A percentile compares a stretch with the other conserved stretches of the same genome.
phyloP scores from a whole-genome alignment of 1,284 basidiomycete species.

The Sanghuangporus sanghuang region DNA sequence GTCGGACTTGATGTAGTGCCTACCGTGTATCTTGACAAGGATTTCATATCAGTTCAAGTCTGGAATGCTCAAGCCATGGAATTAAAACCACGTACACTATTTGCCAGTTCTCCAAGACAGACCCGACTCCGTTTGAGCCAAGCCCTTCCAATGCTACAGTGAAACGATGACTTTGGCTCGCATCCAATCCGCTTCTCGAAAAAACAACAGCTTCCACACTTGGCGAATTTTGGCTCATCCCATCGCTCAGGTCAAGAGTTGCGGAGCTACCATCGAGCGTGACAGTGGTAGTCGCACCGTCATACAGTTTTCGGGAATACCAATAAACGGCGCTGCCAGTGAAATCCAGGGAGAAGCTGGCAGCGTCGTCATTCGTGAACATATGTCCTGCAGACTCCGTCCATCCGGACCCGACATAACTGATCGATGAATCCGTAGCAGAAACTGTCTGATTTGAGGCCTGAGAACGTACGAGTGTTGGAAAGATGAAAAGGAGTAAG shows the following conservation, averaged over 20 bases:
- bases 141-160: constrained; percentile 1
- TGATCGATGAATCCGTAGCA: not conserved
- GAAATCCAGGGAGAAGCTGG: not conserved
- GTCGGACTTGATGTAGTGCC: not conserved
- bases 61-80: no score
- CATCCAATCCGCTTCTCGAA: not conserved
- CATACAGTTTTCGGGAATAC: not conserved
- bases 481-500: not conserved
- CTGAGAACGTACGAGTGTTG: not conserved
- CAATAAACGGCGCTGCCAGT: constrained; percentile 2
- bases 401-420: not conserved
- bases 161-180: not conserved
- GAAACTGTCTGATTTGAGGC: not conserved
- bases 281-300: not conserved
- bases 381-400: not conserved
- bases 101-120: not conserved
- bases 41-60: not conserved
- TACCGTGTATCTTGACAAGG: not conserved
- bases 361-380: not conserved
- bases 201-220: not conserved
- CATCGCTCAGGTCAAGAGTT: not conserved
- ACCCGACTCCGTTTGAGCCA: not conserved
- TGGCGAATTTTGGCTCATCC: not conserved
- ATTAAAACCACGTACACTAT: not conserved
- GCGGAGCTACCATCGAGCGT: not conserved